phyloP scores from a whole-genome alignment of 1,284 basidiomycete genomes.

The Fomitopsis palustris region DNA sequence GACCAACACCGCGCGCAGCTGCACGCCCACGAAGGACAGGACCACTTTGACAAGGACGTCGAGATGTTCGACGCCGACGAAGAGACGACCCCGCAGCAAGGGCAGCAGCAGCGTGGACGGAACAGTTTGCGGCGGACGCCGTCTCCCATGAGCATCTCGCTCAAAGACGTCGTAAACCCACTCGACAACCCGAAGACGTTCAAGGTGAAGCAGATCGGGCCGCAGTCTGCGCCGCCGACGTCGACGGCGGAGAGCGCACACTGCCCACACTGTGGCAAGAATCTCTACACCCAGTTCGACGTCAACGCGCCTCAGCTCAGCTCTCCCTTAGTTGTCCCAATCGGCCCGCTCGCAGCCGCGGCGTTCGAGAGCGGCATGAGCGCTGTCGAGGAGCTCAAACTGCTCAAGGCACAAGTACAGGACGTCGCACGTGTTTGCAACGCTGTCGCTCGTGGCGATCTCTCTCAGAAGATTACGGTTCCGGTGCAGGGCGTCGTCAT shows the following conservation, averaged over 20 bases:
- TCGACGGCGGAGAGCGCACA: conserved; percentile 35
- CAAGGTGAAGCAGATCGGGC: conserved; percentile 20
- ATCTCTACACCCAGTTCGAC: conserved; percentile 32
- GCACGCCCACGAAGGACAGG: background rate
- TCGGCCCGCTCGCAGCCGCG: conserved; percentile 54
- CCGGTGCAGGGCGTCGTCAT: conserved; percentile 95
- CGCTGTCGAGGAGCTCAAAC: conserved; percentile 74
- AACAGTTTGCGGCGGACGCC: conserved; percentile 17
- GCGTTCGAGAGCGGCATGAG: conserved; percentile 61
- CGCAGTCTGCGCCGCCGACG: conserved; percentile 41
- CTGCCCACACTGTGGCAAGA: conserved; percentile 49
- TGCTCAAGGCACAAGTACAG: conserved; percentile 87
- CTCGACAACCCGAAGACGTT: conserved; percentile 26
- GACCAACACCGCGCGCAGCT: conserved; percentile 11
- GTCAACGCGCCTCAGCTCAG: conserved; percentile 32
- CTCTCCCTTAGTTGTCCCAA: conserved; percentile 48
- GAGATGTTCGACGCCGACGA: conserved; percentile 21
- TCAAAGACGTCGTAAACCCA: conserved; percentile 40
- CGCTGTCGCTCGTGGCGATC: conserved; percentile 91
- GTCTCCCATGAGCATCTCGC: conserved; percentile 36
- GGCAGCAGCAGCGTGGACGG: conserved; percentile 8
- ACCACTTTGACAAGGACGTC: conserved; percentile 21
- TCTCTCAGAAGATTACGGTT: conserved; percentile 95
- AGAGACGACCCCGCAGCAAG: conserved; percentile 16
- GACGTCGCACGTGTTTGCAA: conserved; percentile 93